Evolutionary conservation across 495 filamentous ascomycete genomes (phyloP), one percentile per base, ranked within the genome.

Genomic region (Penicillium nucicola): DNA sequence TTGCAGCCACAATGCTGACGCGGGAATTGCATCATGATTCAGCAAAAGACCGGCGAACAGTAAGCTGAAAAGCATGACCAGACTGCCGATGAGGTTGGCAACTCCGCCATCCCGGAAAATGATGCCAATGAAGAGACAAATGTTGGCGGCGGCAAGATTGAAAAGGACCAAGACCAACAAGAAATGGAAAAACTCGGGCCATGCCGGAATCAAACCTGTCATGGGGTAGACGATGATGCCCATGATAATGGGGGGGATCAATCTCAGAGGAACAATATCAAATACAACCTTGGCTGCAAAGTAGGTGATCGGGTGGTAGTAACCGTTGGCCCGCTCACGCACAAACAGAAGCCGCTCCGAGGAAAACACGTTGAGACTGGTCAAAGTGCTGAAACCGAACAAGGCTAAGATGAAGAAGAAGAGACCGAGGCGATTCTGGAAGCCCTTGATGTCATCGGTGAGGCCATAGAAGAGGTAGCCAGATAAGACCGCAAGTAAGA

Each of bases 171-270:
- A 74, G 20, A 97, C 87, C 7, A 97, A 77, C 58, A 97, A 81
- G 61, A 97, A 99, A 48, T 87, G 88, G 57, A 93, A 77, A 67
- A 99, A 99, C 58, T 95, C 84, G 10, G 82, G 78, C 74, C 83
- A 85, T 41, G 89, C 84, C 4, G 92, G 78, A 33, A 92, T 85
- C 8, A 99, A 77, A n/a, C 93, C 93, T 0, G 92, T 89, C 95
- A 99, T 99, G 1, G 93, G 93, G 68, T 99, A 99, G 19, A 99
- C 81, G 54, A 99, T 96, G 7, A 87, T 77, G n/a, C 93, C 95
- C 79, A 97, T 92, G 48, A 99, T 87, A 57, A 97, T 88, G 2
- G 93, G 95, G 23, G 93, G 93, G 50, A 99, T 88, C 48, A 99
- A 86, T 14, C 93, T 82, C 32, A 99, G 77, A 2, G 93, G 93